Evolutionary conservation across 352 stramenopile species (phyloP).

Genomic region (Peronospora destructor): DNA sequence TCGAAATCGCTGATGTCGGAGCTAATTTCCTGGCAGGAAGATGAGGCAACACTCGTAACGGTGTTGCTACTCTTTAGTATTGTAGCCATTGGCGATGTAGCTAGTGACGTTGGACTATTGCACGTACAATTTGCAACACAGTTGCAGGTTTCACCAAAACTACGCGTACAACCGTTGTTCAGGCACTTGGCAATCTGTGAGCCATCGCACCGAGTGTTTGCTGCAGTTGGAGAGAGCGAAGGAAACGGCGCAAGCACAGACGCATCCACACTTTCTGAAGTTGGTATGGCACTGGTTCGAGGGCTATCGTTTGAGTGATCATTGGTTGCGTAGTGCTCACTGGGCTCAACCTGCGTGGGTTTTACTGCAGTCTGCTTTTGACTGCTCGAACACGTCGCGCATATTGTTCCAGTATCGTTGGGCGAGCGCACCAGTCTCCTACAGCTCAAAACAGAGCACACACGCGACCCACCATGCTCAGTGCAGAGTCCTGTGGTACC

Average conservation of each 20-base stretch:
- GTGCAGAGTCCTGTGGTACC: slow-evolving; percentile 54
- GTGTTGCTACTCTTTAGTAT: slow-evolving; percentile 22
- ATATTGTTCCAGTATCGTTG: slow-evolving; percentile 32
- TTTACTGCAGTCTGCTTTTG: slow-evolving; percentile 12
- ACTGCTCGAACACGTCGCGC: slow-evolving; percentile 34
- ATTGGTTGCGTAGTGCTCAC: slow-evolving; percentile 9
- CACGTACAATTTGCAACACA: slow-evolving; percentile 48
- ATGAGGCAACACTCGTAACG: slow-evolving; percentile 10
- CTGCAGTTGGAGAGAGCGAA: slow-evolving; percentile 11
- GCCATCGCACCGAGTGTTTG: slow-evolving; percentile 28
- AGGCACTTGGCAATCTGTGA: slow-evolving; percentile 46
- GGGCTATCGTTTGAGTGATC: slow-evolving; percentile 15
- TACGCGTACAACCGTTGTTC: slow-evolving; percentile 57
- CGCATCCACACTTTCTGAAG: slow-evolving; percentile 5
- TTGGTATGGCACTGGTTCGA: slow-evolving; percentile 12
- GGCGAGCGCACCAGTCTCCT: slow-evolving; percentile 47
- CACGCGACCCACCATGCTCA: slow-evolving; percentile 50
- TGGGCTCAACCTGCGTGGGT: not conserved
- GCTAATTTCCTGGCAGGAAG: slow-evolving; percentile 7
- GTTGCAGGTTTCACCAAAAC: slow-evolving; percentile 60
- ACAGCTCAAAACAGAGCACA: slow-evolving; percentile 55
- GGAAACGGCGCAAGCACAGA: slow-evolving; percentile 16
- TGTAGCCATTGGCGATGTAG: slow-evolving; percentile 9
- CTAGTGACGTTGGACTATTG: slow-evolving; percentile 31
- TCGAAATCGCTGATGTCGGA: slow-evolving; percentile 8